A percentile compares a stretch with the other conserved stretches of the same genome.
These are phyloP conservation scores for Pythium monospermum DNA, from an alignment of 352 stramenopile species.

Conservation along the genomic window DNA sequence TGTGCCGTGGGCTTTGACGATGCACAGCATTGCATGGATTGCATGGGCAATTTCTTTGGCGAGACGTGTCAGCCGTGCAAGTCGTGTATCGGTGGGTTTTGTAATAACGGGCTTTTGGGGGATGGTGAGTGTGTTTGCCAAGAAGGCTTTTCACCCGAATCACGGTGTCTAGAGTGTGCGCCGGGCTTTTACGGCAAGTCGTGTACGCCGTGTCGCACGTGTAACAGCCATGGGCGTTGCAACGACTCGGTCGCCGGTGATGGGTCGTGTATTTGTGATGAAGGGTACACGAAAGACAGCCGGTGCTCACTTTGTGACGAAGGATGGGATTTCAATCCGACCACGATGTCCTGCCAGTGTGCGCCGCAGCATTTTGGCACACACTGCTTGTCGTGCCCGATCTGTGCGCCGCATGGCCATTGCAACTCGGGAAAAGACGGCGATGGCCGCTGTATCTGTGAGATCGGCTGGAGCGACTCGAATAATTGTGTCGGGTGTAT, in stretches of 20 bases:
- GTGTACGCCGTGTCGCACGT: constrained; percentile 75
- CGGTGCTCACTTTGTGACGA: constrained; percentile 76
- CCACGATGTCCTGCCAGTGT: constrained; percentile 84
- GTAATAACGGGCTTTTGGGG: constrained; percentile 72
- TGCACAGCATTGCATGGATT: constrained; percentile 72
- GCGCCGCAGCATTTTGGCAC: constrained; percentile 73
- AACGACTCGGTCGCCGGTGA: constrained; percentile 67
- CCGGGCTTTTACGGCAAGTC: constrained; percentile 67
- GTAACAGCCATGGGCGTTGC: constrained; percentile 78
- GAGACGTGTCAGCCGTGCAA: constrained; percentile 64
- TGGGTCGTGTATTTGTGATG: constrained; percentile 75
- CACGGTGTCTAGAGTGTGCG: constrained; percentile 71
- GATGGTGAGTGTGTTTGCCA: constrained; percentile 78
- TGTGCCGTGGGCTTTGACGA: constrained; percentile 80
- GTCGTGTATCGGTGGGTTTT: constrained; percentile 72
- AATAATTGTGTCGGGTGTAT: constrained; percentile 88
- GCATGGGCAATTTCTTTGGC: constrained; percentile 80
- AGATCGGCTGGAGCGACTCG: constrained; percentile 80
- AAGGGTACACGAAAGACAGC: constrained; percentile 72
- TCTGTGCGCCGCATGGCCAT: constrained; percentile 78
- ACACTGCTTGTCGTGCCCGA: constrained; percentile 78
- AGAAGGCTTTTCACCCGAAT: constrained; percentile 68
- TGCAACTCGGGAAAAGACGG: constrained; percentile 80
- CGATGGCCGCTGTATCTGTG: constrained; percentile 80
- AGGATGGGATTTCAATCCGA: constrained; percentile 86